Base-by-base conservation (phyloP, 2,329 filamentous ascomycete species). In the Penicillium capsulatum region DNA sequence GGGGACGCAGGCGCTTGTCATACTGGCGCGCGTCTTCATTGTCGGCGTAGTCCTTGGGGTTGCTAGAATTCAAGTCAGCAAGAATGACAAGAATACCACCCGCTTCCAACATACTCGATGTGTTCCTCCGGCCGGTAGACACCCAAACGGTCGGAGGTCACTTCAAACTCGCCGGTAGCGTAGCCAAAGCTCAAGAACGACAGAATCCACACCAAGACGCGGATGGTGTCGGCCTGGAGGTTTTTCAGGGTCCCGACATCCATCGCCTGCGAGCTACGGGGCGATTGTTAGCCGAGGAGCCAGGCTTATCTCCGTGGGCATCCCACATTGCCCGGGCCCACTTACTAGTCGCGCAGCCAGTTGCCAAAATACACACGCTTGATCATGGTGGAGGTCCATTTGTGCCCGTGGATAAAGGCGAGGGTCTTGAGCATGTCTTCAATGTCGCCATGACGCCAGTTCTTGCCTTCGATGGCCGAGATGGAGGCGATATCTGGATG, bases 341-440 rank as follows among this genome's bases (percentile, higher is more conserved):
- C 64, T 54, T 44, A 68, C 64, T 92, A 92, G 68, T 91, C 86
- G 44, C 86, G 77, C 28, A 91, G 71, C 86, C 86, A 92, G 65
- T 92, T 92, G 28, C 86, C 86, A 69, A 91, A 91, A 67, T 89
- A 91, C 19, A 83, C 82, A 39, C 85, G 76, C 66, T 84, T 84
- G 37, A 91, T 75, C 67, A 86, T 79, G 72, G 86, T 81, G 10
- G 80, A 80, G 1, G 84, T 86, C 86, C 86, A 92, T 70, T 91
- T 91, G 61, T 89, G 86, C 42, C 86, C 86, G 48, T 83, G 76
- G 42, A 91, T 74, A 56, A 87, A 90, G 19, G 83, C 79, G 50
- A 91, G 68, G 4, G 80, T 85, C 64, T 86, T 84, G 55, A 92
- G 79, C 68, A 86, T 81, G 64, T 91, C 86, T 69, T 89, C 84